Evolutionary conservation across 2,329 filamentous ascomycete species (phyloP), one percentile per base, ranked within the genome.

Genomic region (Fusarium sterilihyphosum): DNA sequence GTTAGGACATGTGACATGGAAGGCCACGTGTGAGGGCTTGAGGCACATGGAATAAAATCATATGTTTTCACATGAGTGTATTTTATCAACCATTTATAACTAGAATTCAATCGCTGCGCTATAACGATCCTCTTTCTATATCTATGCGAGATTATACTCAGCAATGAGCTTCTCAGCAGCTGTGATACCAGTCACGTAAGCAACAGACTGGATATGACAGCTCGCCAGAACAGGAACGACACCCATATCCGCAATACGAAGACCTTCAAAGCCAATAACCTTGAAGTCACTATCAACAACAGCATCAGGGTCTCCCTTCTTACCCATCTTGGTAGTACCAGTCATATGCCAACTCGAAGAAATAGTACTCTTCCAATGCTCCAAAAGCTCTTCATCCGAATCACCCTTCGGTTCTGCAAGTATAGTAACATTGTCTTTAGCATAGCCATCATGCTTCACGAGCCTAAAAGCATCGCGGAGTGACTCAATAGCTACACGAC

Each of bases 301-400:
- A 2, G 86, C 84, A 40, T 84, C 82, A 0, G 66, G 62, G 13
- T 86, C 85, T 4, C 78, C 83, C 0, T 64, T 44, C 69, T 81
- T 84, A 0, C 89, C 89, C 89, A 92, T 92, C 77, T 86, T 87
- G 12, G 84, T 84, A 0, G 89, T 92, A 0, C 88, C 87, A 2
- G 83, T 88, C 86, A 86, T 90, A 78, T 88, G 89, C 86, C 85
- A 90, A 64, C 82, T 87, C 6, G 84, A 87, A 37, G 79, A 82
- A 24, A 84, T 80, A 31, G 79, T 85, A 35, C 85, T 78, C 60
- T 79, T 81, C 84, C 84, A 89, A 73, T 84, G 82, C 6, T 73
- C 79, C 14, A 85, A 77, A 18, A 92, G 81, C 65, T 91, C 88
- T 58, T 89, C 88, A 35, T 91, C 89, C 0, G 83, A 85, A 1